Evolutionary conservation across 768 basidiomycete species (phyloP).

Genomic region (Mycena crocata): DNA sequence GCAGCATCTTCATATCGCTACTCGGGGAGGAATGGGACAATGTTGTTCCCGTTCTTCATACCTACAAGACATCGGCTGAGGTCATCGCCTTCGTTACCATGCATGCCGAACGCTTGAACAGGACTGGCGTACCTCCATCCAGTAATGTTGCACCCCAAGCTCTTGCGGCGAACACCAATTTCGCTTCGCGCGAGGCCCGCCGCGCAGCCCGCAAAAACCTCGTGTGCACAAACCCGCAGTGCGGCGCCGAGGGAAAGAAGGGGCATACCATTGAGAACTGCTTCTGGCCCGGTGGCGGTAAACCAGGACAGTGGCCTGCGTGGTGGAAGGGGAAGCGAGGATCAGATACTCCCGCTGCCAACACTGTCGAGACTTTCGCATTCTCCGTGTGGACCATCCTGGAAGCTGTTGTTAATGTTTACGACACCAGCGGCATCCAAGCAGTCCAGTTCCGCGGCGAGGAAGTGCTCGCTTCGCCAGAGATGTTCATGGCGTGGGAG

Average conservation of each 20-base stretch:
- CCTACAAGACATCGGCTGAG: slow-evolving; percentile 3
- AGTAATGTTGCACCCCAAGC: neutral
- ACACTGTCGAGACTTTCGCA: slow-evolving; percentile 13
- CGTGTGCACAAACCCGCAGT: slow-evolving; percentile 3
- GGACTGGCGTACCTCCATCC: neutral
- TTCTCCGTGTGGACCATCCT: slow-evolving; percentile 17
- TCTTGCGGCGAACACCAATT: neutral
- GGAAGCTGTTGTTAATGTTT: neutral
- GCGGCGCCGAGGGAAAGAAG: neutral
- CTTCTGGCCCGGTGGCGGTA: slow-evolving; percentile 24
- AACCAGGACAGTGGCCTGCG: slow-evolving; percentile 15
- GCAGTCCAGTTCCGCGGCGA: neutral
- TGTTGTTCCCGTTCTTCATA: slow-evolving; percentile 15
- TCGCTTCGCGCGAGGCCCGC: neutral
- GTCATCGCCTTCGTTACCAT: slow-evolving; percentile 14
- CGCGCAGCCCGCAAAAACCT: slow-evolving; percentile 7
- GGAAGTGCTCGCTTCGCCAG: too few relatives aligned
- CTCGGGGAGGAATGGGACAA: too few relatives aligned
- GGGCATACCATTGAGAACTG: slow-evolving; percentile 15
- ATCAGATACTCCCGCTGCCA: neutral
- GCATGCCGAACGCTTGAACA: slow-evolving; percentile 8
- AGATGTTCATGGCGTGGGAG: slow-evolving; percentile 4
- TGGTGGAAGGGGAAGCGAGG: slow-evolving; percentile 15
- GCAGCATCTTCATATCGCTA: too few relatives aligned
- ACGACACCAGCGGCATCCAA: slow-evolving; percentile 9